phyloP scores from a whole-genome alignment of 1,139 yeast species.

The Hansenula lynferdii region DNA sequence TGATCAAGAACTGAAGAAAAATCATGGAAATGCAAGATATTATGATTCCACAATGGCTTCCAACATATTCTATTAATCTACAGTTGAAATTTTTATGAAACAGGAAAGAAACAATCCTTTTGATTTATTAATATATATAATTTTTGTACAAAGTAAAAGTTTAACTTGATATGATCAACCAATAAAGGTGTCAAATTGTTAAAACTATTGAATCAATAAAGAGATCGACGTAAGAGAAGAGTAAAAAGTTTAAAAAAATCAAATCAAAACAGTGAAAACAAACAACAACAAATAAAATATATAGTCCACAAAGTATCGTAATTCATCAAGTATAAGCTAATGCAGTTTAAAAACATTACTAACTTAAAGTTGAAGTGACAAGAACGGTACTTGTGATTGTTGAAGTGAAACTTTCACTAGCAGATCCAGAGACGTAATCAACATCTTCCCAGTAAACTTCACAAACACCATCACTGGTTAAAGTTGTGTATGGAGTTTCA shows the following conservation, averaged over 20 bases:
- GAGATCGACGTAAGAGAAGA: too few relatives aligned
- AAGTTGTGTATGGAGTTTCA: conserved; percentile 16
- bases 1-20: conserved; percentile 19
- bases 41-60: conserved; percentile 10
- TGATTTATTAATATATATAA: too few relatives aligned
- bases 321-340: neutral
- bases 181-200: conserved; percentile 1
- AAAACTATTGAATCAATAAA: too few relatives aligned
- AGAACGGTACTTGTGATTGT: conserved; percentile 23
- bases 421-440: conserved; percentile 34
- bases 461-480: conserved; percentile 23
- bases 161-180: conserved; percentile 1
- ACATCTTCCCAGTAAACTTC: conserved; percentile 25
- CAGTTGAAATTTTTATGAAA: conserved; percentile 6
- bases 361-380: conserved; percentile 19
- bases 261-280: neutral
- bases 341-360: neutral
- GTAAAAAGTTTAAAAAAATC: neutral
- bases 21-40: conserved; percentile 16
- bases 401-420: conserved; percentile 23
- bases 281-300: neutral
- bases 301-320: neutral
- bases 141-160: too few relatives aligned
- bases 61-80: conserved; percentile 7
- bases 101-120: too few relatives aligned